phyloP scores from a whole-genome alignment of 495 filamentous ascomycete genomes.

The Lasiosphaeria hispida region DNA sequence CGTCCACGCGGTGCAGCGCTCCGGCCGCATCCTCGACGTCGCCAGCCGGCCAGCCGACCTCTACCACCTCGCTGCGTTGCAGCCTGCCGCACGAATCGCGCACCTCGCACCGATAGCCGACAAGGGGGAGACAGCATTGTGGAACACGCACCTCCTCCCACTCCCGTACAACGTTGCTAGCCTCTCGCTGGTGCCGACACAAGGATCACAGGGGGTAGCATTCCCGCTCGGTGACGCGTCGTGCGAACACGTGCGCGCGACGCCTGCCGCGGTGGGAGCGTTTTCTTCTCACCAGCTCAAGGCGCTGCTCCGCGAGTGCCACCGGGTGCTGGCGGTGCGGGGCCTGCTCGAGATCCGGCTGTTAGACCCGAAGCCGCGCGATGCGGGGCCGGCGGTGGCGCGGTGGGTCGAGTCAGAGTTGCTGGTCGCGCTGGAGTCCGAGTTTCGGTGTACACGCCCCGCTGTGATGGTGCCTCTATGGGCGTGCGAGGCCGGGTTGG shows the following conservation, averaged over 20 bases:
- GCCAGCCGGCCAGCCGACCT: not conserved
- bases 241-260: slow-evolving; percentile 4
- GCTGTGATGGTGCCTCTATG: slow-evolving; percentile 3
- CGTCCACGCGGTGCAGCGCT: slow-evolving; percentile 1
- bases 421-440: not conserved
- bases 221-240: slow-evolving; percentile 2
- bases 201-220: not conserved
- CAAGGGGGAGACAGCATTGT: not conserved
- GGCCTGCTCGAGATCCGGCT: slow-evolving; percentile 5
- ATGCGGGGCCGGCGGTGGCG: not conserved
- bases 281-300: slow-evolving; percentile 6
- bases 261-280: not conserved
- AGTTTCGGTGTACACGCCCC: slow-evolving; percentile 1
- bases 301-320: not conserved
- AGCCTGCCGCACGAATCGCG: slow-evolving; percentile 2
- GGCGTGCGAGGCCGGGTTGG: not conserved
- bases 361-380: slow-evolving; percentile 1
- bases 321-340: slow-evolving; percentile 8
- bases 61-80: not conserved
- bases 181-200: not conserved
- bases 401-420: slow-evolving; percentile 2
- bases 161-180: slow-evolving; percentile 1
- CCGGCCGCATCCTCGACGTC: slow-evolving; percentile 3
- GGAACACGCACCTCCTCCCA: not conserved
- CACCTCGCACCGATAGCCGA: not conserved